Base-by-base conservation (phyloP, 2,329 filamentous ascomycete species). In the Fusarium chlamydosporum region DNA sequence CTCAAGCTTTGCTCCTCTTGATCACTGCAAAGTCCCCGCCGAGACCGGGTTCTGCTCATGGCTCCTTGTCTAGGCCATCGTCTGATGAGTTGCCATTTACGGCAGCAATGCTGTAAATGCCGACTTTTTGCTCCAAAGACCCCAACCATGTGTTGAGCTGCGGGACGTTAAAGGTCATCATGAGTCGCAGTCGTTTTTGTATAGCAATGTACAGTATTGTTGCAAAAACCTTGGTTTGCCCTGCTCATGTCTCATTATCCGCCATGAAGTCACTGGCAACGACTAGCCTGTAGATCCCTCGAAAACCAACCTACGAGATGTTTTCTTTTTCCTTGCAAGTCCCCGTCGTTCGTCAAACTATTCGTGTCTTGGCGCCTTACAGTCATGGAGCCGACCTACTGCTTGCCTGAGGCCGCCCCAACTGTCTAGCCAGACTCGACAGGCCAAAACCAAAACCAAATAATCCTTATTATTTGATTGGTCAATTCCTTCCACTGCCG, bases 241-340 rank as follows among this genome's bases (percentile, higher is more conserved):
- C 43, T 67, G 42, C 37, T 45, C 51, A 27, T 26, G 13, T n/a
- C 16, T 54, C 53, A 56, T 62, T 56, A 56, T 62, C 61, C 61
- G 46, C 42, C 38, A 67, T 69, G 67, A 70, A 70, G 67, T 70
- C 67, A 70, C 65, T 68, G 37, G 33, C 20, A 53, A 35, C 12
- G 54, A 46, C 56, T 52, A 37, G 51, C 38, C 27, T 40, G 58
- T 56, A 65, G 67, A 70, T 70, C 67, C 29, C 40, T 65, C 53
- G 41, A 60, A 47, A 35, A 40, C 31, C 57, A 35, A 18, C 52
- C 57, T 46, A 41, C 56, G 33, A 42, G 27, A 45, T 40, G 48
- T 56, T 51, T 56, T 60, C 48, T 38, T 67, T 59, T 65, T 55
- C 58, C 54, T 70, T 70, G 63, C 67, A 70, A 61, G 51, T 60